phyloP scores from a whole-genome alignment of 345 rosid species.

The Psidium friedrichsthalianum region DNA sequence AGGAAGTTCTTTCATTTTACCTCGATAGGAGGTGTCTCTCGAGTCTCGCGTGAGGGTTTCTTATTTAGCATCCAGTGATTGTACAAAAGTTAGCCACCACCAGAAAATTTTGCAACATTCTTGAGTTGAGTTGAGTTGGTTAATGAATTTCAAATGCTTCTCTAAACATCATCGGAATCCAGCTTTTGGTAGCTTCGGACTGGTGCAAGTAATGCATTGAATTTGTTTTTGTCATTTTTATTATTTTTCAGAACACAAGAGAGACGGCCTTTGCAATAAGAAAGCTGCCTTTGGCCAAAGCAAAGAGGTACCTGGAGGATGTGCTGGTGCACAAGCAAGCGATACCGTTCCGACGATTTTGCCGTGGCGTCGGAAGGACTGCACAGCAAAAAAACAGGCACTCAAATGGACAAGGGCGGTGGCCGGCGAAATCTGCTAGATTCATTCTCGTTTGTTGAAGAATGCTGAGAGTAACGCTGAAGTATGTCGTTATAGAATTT shows the following conservation, averaged over 20 bases:
- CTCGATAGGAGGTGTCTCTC: background rate
- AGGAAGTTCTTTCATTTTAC: background rate
- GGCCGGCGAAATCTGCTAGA: slow-evolving; percentile 43
- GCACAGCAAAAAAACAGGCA: slow-evolving; percentile 77
- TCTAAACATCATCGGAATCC: background rate
- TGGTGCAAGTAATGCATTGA: background rate
- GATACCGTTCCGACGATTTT: slow-evolving; percentile 67
- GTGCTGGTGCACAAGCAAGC: slow-evolving; percentile 76
- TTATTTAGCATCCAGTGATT: background rate
- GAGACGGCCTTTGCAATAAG: slow-evolving; percentile 59
- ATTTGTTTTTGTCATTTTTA: background rate
- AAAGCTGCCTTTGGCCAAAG: slow-evolving; percentile 52
- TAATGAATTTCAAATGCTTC: background rate
- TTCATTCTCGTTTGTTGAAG: slow-evolving; percentile 34
- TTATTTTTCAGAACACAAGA: slow-evolving; percentile 45
- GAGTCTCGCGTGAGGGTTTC: background rate
- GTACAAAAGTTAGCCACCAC: background rate
- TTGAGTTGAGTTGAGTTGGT: background rate
- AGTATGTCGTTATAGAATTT: slow-evolving; percentile 1
- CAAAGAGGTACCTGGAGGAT: slow-evolving; percentile 70
- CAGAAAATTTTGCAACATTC: background rate
- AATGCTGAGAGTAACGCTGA: slow-evolving; percentile 50
- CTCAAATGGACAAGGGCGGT: slow-evolving; percentile 79
- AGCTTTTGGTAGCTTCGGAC: background rate
- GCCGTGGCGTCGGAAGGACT: slow-evolving; percentile 69